phyloP scores from a whole-genome alignment of 352 stramenopile genomes.

The Phytophthora podocarpi region DNA sequence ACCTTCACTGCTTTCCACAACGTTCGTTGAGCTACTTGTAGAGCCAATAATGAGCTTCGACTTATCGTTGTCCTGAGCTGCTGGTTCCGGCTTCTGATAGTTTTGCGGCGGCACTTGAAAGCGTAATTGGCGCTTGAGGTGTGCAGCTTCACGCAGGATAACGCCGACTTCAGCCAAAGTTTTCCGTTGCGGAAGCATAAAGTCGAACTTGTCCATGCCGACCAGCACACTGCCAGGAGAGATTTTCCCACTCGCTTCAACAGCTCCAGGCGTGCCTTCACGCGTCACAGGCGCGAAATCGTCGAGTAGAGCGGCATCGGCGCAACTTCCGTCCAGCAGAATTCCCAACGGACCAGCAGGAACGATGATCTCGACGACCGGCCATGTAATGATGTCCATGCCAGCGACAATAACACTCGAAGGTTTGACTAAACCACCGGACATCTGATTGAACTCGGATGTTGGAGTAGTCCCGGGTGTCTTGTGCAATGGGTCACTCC shows the following conservation, averaged over 20 bases:
- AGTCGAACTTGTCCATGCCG: constrained; percentile 68
- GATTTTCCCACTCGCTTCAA: constrained; percentile 53
- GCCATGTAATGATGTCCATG: constrained; percentile 32
- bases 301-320: constrained; percentile 56
- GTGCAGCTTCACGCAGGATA: constrained; percentile 59
- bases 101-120: constrained; percentile 44
- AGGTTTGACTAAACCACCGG: constrained; percentile 18
- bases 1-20: constrained; percentile 8
- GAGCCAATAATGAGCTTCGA: constrained; percentile 17
- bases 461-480: constrained; percentile 21
- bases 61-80: constrained; percentile 20
- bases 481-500: constrained; percentile 1
- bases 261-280: constrained; percentile 44
- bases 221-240: constrained; percentile 53
- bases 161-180: constrained; percentile 60
- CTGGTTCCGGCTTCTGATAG: constrained; percentile 12
- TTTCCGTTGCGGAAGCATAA: constrained; percentile 45
- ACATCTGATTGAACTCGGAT: constrained; percentile 11
- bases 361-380: constrained; percentile 46
- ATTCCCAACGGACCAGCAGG: constrained; percentile 69
- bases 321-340: constrained; percentile 56
- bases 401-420: constrained; percentile 31
- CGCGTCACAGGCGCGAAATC: constrained; percentile 58
- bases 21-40: constrained; percentile 19
- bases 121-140: constrained; percentile 50